phyloP scores from a whole-genome alignment of 2,329 filamentous ascomycete species.

The Pseudogymnoascus sp. region DNA sequence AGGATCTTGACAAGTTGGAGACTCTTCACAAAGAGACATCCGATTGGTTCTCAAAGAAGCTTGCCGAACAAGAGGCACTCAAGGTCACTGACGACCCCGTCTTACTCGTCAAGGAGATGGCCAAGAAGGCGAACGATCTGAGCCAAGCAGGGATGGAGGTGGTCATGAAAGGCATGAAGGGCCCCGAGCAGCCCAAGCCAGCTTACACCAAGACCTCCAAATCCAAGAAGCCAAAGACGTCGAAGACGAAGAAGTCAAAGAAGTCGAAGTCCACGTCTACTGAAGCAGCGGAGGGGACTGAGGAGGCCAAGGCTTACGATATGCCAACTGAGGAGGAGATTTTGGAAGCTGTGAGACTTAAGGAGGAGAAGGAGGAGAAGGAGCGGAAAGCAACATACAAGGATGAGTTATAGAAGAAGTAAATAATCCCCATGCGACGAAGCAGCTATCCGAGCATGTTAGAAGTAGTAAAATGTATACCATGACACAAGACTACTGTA shows the following conservation, averaged over 20 bases:
- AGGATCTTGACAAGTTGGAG: slow-evolving; percentile 62
- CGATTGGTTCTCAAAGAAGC: slow-evolving; percentile 68
- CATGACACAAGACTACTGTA: neutral
- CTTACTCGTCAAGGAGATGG: slow-evolving; percentile 64
- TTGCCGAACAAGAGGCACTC: slow-evolving; percentile 64
- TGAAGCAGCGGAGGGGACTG: slow-evolving; percentile 31
- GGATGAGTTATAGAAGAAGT: slow-evolving; percentile 8
- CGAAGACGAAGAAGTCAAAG: slow-evolving; percentile 33
- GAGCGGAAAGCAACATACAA: neutral
- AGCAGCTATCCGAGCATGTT: neutral
- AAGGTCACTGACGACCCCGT: slow-evolving; percentile 64
- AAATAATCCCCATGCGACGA: slow-evolving; percentile 1
- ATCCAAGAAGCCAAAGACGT: slow-evolving; percentile 34
- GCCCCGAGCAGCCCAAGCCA: slow-evolving; percentile 34
- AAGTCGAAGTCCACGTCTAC: slow-evolving; percentile 22
- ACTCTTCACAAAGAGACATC: slow-evolving; percentile 53
- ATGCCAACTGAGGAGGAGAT: slow-evolving; percentile 42
- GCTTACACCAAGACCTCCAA: slow-evolving; percentile 34
- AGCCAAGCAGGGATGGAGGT: slow-evolving; percentile 63
- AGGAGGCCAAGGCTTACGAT: slow-evolving; percentile 38
- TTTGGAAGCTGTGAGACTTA: slow-evolving; percentile 46
- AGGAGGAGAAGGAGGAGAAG: slow-evolving; percentile 13
- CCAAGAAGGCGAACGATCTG: slow-evolving; percentile 61
- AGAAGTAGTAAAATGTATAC: slow-evolving; percentile 4
- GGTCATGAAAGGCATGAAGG: slow-evolving; percentile 59